Evolutionary conservation across 768 basidiomycete species (phyloP), one percentile per base, ranked within the genome.

Genomic region (Suillus bovinus): DNA sequence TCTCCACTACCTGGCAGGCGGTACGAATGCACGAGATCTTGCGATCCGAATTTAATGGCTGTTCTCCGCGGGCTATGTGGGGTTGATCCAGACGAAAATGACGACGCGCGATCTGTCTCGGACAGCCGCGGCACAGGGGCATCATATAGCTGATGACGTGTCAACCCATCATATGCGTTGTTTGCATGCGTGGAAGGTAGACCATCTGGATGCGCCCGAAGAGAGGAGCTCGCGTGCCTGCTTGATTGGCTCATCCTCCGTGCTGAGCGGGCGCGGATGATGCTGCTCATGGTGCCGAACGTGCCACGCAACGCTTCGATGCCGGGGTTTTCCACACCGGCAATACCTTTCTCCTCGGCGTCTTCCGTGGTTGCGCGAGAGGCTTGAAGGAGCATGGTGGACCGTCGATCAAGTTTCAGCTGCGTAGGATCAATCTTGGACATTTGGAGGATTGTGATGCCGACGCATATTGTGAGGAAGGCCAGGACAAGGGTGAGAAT

Each of bases 401-500:
- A 91, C 38, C 90, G 84, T 20, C 96, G 83, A 72, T 99, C 97
- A 69, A 99, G 89, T 54, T 86, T 86, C 62, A 98, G 82, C 59
- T 86, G 77, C 22, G 80, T 81, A 11, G 97, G 96, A 71, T 99
- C 96, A 67, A 99, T 86, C 78, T 93, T 93, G 73, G 90, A 93
- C 85, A 96, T 90, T 76, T 99, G 97, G 9, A 99, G 86, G 66
- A 99, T 88, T 34, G 91, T 91, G 73, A 99, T 98, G 22, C 96
- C 96, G 24, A 93, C 77, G 70, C 91, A 94, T 60, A 96, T 96
- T 62, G 91, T 87, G 65, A 97, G 75, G 81, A 99, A 99, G 9
- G 87, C 96, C 83, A 96, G 84, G 29, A 96, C 89, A 61, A 98
- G 83, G 2, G 95, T 97, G 57, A 99, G 82, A 59, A 99, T 95